Evolutionary conservation across 306 rosid genomes (phyloP), one percentile per base, ranked within the genome.

Genomic region (Myrica gale): DNA sequence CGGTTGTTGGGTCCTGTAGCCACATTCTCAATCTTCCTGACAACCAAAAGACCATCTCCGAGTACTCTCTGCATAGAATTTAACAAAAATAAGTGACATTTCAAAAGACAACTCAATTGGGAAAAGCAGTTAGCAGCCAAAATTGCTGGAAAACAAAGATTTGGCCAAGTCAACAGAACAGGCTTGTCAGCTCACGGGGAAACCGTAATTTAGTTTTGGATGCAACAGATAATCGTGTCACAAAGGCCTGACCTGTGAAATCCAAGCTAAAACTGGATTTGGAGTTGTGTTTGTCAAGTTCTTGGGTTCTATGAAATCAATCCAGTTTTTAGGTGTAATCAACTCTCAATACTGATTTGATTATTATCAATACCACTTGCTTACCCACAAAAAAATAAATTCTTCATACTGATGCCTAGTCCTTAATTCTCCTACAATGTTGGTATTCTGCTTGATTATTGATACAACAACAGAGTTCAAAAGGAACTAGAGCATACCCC

Each of bases 11-110:
- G 98, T 80, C 97, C 98, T 4, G 97, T 87, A 55, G 99, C 98
- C 68, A 96, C 99, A 71, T 96, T 96, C 83, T 96, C 99, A 51
- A 96, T 92, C 91, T 92, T 96, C 88, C 99, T 87, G 42, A 92
- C 90, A 55, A 96, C 98, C 90, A 96, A 57, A 86, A 96, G 98
- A 71, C 99, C 99, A 60, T 96, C 99, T 77, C 99, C 99, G 65
- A 96, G 96, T 61, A 96, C 99, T 83, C 98, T 92, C 98, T 90
- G 87, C 90, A 88, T 13, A 45, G 56, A 72, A 51, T 6, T 66
- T 43, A 19, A 20, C 15, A 72, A 56, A 20, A 42, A 54, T 23
- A 61, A 21, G 61, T 76, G 76, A 77, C 45, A 54, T 16, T 39
- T 63, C 26, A 72, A 12, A 57, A 39, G 23, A 43, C 69, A 17